These are phyloP conservation scores for Phytophthora europaea DNA, from an alignment of 352 stramenopile genomes.

Conservation along the genomic window DNA sequence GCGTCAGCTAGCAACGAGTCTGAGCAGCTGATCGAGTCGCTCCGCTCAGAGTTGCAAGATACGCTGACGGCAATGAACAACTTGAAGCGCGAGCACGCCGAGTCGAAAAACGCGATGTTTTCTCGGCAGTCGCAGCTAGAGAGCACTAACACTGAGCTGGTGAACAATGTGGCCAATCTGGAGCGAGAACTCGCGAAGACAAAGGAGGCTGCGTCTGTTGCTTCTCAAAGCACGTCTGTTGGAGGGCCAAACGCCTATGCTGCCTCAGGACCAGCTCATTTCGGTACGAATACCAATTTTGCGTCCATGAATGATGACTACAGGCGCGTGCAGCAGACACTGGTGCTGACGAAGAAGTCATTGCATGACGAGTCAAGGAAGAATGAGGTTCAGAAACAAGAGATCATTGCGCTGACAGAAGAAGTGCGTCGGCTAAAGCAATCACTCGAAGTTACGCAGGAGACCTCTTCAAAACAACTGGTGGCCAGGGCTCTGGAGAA, in stretches of 20 bases:
- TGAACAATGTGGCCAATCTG: conserved; percentile 69
- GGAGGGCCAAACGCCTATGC: conserved; percentile 1
- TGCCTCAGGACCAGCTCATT: conserved; percentile 9
- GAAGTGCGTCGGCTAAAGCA: conserved; percentile 71
- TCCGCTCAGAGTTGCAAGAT: conserved; percentile 75
- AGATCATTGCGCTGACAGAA: conserved; percentile 60
- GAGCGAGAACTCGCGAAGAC: conserved; percentile 66
- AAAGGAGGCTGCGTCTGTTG: conserved; percentile 36
- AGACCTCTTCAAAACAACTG: conserved; percentile 50
- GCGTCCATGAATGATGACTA: conserved; percentile 66
- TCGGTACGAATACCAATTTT: conserved; percentile 28
- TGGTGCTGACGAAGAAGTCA: conserved; percentile 79
- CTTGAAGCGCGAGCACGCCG: conserved; percentile 72
- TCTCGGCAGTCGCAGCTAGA: conserved; percentile 80
- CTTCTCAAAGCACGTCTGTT: conserved; percentile 10
- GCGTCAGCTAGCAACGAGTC: conserved; percentile 77
- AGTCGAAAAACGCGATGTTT: conserved; percentile 79
- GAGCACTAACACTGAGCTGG: conserved; percentile 78
- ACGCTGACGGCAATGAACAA: conserved; percentile 63
- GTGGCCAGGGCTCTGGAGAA: conserved; percentile 51
- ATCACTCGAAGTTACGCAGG: conserved; percentile 41
- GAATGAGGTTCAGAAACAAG: conserved; percentile 74
- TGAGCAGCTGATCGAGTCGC: conserved; percentile 66
- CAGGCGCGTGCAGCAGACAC: conserved; percentile 64
- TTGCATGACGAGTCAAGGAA: conserved; percentile 78